Percentiles rank a stretch among this genome's conserved stretches.
phyloP scores from a whole-genome alignment of 75 land plant genomes.

The Pinus taeda region DNA sequence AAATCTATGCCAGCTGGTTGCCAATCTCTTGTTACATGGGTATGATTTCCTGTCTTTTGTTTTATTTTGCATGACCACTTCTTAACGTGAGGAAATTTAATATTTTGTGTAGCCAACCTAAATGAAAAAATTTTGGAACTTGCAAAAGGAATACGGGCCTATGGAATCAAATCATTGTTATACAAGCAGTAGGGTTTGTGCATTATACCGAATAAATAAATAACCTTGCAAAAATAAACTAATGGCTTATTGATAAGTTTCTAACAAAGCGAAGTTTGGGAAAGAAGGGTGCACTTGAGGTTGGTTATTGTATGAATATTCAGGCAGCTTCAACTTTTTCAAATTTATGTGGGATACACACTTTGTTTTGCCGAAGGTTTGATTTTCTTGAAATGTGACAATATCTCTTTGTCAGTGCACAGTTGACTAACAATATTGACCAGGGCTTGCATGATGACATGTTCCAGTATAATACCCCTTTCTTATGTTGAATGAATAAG shows the following conservation, averaged over 20 bases:
- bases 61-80: too few relatives aligned
- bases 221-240: neutral
- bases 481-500: neutral
- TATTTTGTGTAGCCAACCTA: neutral
- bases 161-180: neutral
- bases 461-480: too few relatives aligned
- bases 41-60: slow-evolving; percentile 5
- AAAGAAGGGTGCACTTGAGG: too few relatives aligned
- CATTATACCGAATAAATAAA: too few relatives aligned
- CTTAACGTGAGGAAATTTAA: neutral
- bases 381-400: neutral
- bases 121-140: neutral
- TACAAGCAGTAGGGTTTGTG: neutral
- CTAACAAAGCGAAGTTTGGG: neutral
- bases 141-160: neutral
- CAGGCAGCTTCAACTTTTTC: neutral
- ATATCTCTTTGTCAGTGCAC: neutral
- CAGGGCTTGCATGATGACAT: neutral
- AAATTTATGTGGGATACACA: neutral
- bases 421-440: neutral
- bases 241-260: neutral
- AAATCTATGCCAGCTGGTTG: slow-evolving; percentile 35
- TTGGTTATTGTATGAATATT: neutral
- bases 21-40: slow-evolving; percentile 46
- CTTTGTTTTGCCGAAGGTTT: neutral